phyloP scores from a whole-genome alignment of 2,329 filamentous ascomycete genomes.

The Exophiala sp. region DNA sequence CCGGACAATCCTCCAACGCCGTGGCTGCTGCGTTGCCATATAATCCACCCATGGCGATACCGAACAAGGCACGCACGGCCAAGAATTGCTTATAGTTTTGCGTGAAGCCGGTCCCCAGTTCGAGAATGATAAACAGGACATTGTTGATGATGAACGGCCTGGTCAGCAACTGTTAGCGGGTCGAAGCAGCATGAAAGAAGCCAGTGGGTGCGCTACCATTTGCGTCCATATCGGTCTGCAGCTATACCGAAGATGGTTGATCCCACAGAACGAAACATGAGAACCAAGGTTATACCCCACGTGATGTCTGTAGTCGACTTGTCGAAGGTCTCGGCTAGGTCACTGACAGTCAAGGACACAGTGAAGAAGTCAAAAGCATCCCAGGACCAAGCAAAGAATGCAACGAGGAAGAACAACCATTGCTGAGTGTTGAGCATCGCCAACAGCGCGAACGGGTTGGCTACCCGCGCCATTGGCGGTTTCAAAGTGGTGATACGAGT shows the following conservation, averaged over 20 bases:
- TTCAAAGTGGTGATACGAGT: conserved; percentile 54
- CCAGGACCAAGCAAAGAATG: conserved; percentile 44
- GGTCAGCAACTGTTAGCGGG: conserved; percentile 32
- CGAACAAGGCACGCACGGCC: conserved; percentile 58
- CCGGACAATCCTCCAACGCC: conserved; percentile 60
- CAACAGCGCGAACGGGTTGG: conserved; percentile 27
- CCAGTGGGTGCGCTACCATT: conserved; percentile 41
- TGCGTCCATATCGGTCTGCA: conserved; percentile 54
- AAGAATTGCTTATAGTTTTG: conserved; percentile 58
- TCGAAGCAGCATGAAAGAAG: conserved; percentile 6
- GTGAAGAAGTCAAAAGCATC: conserved; percentile 63
- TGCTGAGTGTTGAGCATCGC: conserved; percentile 28
- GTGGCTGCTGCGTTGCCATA: conserved; percentile 62
- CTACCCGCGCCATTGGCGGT: conserved; percentile 36
- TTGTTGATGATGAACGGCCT: conserved; percentile 59
- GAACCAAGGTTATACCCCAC: conserved; percentile 55
- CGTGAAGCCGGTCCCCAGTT: conserved; percentile 59
- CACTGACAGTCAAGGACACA: conserved; percentile 54
- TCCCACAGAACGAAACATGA: conserved; percentile 61
- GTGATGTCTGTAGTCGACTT: conserved; percentile 58
- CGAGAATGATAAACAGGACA: conserved; percentile 58
- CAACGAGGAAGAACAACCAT: conserved; percentile 31
- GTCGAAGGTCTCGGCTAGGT: conserved; percentile 53
- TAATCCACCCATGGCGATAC: conserved; percentile 58
- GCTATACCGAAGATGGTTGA: conserved; percentile 55